Base-by-base conservation (phyloP, 768 basidiomycete genomes). In the Leucosporidium yakuticum region DNA sequence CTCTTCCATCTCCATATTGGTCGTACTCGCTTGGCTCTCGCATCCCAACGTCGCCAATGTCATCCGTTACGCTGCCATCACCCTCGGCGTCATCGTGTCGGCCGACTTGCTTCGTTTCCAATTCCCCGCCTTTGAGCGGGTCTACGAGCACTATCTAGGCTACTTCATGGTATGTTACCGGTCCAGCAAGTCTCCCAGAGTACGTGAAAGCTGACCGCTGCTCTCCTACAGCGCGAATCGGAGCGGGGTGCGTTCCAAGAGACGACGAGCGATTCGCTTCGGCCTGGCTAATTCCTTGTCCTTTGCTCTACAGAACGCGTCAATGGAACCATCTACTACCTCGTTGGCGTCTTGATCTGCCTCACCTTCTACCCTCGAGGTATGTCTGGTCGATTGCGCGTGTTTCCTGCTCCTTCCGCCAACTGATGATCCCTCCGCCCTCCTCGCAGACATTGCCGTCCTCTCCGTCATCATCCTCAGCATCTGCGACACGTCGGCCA, bases 401-500 rank as follows among this genome's bases (percentile, higher is more conserved):
- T 39, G 44, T 31, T 51, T 21, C 29, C 27, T 61, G 39, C 23
- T 54, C 0, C 6, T 36, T 19, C 2, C 25, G 17, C 57, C n/a
- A 21, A 20, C 49, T 25, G 60, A 36, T 36, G 17, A 44, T 12
- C 19, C 17, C 39, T 8, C 39, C 34, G 6, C 3, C 20, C 17
- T 49, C 44, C 50, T 12, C 56, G 49, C 71, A 76, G 76, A 77
- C 67, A 70, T 77, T 51, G 76, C 76, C 31, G 60, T 62, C 53
- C 64, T 77, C 15, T 74, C 73, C 8, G 66, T 77, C 64, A 68
- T 77, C 51, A 69, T 74, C 51, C 66, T 77, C 47, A 74, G 73
- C n/a, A 67, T 75, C 51, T 75, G 74, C 60, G 76, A 77, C 68
- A 77, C 76, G 14, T 48, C 68, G 27, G 76, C 76, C 23, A 74